Conservation (phyloP, 306 rosid genomes). For the Medicago ruthenica region DNA sequence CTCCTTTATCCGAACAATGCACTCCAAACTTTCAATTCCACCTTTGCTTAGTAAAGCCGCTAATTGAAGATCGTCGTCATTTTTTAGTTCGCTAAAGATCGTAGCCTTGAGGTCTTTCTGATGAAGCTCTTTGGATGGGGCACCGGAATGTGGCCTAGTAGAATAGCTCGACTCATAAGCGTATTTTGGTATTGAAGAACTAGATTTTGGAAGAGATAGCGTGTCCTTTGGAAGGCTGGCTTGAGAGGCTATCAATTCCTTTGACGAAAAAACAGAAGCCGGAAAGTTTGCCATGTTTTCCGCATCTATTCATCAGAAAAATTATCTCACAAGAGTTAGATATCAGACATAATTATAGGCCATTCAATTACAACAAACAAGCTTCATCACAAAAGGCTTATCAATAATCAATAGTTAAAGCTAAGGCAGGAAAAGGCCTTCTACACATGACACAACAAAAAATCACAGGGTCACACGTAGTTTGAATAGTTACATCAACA, state of each 20-base stretch:
- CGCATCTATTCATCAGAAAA: slow-evolving; percentile 53
- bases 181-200: slow-evolving; percentile 59
- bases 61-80: slow-evolving; percentile 64
- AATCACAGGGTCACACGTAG: slow-evolving; percentile 10
- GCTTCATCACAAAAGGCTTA: slow-evolving; percentile 1
- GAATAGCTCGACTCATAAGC: slow-evolving; percentile 63
- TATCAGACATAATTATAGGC: slow-evolving; percentile 10
- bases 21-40: slow-evolving; percentile 80
- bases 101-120: slow-evolving; percentile 70
- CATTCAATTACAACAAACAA: slow-evolving; percentile 24
- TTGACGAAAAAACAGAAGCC: slow-evolving; percentile 57
- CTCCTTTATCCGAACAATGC: slow-evolving; percentile 89
- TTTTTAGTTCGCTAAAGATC: slow-evolving; percentile 58
- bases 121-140: slow-evolving; percentile 61
- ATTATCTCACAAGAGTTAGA: slow-evolving; percentile 33
- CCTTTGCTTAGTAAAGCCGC: slow-evolving; percentile 69
- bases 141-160: slow-evolving; percentile 59
- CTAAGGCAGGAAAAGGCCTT: slow-evolving; percentile 13
- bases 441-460: background rate
- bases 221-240: slow-evolving; percentile 62
- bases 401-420: slow-evolving; percentile 29
- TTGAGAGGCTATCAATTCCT: slow-evolving; percentile 59
- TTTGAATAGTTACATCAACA: slow-evolving; percentile 32
- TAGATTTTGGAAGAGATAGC: slow-evolving; percentile 60
- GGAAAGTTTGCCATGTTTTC: slow-evolving; percentile 66